Conservation (phyloP, 306 rosid species). For the Canavalia ensiformis region DNA sequence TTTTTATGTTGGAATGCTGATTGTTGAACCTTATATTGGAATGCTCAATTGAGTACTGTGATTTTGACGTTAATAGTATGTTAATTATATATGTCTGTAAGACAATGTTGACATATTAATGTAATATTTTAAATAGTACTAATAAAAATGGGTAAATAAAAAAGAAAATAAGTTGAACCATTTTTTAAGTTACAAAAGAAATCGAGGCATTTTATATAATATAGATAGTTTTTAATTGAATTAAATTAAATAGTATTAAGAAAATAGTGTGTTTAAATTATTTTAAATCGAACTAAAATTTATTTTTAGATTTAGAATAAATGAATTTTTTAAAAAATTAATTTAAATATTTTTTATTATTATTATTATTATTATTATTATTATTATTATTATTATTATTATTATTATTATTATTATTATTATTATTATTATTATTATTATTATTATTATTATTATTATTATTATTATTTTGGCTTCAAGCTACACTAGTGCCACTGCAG, state of each 20-base stretch:
- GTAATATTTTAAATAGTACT: background rate
- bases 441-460: too few species aligned
- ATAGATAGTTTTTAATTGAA: background rate
- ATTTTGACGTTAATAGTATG: background rate
- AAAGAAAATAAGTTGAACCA: too few species aligned
- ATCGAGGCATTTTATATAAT: background rate
- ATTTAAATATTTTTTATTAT: background rate
- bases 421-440: too few species aligned
- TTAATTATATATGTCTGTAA: background rate
- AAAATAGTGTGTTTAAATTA: background rate
- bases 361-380: too few species aligned
- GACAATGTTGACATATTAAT: background rate
- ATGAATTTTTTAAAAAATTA: background rate
- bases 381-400: too few species aligned
- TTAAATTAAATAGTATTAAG: background rate
- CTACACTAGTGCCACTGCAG: too few species aligned
- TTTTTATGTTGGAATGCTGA: background rate
- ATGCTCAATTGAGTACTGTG: background rate
- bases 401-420: too few species aligned
- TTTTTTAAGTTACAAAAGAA: background rate
- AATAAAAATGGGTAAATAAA: background rate
- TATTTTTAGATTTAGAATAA: background rate
- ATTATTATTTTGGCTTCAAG: too few species aligned
- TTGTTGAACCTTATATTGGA: background rate
- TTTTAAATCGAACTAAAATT: background rate